Evolutionary conservation across 2,329 filamentous ascomycete species (phyloP), one percentile per base, ranked within the genome.

Genomic region (Pyrenophora seminiperda): DNA sequence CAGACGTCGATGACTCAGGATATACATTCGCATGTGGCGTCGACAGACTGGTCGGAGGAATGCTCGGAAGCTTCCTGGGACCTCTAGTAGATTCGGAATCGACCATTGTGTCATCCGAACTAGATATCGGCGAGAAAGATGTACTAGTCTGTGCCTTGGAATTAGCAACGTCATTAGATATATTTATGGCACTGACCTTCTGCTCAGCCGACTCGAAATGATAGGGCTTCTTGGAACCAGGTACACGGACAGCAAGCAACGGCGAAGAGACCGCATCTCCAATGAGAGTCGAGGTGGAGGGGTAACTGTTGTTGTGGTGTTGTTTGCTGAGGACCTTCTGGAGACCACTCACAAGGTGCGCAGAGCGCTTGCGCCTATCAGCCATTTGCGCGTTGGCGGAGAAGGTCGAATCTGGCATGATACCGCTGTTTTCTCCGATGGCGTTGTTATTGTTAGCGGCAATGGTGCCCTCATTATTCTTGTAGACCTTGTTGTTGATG

Each of bases 161-260:
- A 11, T 52, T 31, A 48, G 34, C 41, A 17, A 13, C 37, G 14
- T 43, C 3, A 1, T 17, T 20, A 27, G 2, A 24, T 5, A 5
- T 9, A 7, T 17, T 11, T 0, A 20, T 1, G 22, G 27, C 15
- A 39, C 40, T 34, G 13, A 50, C 47, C 19, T 39, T 27, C 1
- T 34, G 40, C 17, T 33, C 34, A 6, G 20, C 29, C 17, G 34
- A 32, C 40, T 40, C 38, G 7, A 52, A 40, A 5, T 29, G 33
- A n/a, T 48, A 48, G 15, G 29, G 37, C 6, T 24, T 37, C 14
- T 38, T 30, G n/a, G 13, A 7, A n/a, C 20, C 17, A 5, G 14
- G 22, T 11, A 0, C 5, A 7, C 24, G 15, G 13, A 14, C 29
- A 22, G 13, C 18, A 39, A 34, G 13, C 5, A 11, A 9, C 1